Base-by-base conservation (phyloP, 1,139 yeast species). In the Ashbya aceris region DNA sequence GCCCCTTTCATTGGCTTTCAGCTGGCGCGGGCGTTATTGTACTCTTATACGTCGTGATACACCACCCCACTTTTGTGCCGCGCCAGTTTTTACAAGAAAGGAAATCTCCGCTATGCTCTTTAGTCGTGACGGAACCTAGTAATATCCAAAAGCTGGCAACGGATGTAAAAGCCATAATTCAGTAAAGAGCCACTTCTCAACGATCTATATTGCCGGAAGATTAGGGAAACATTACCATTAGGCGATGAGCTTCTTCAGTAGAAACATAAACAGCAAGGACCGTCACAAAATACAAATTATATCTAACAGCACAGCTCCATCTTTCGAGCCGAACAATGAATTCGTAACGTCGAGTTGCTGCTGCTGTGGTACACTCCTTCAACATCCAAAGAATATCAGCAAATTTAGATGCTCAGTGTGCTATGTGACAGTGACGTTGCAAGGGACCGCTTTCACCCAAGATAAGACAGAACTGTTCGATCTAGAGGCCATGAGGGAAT, bases 311-410 rank as follows among this genome's bases (percentile, higher is more conserved):
- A 14, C 11, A n/a, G 29, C 37, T 34, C 29, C 11, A 8, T 29
- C 37, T 10, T 29, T 10, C 11, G 37, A 34, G 14, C 37, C 37
- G 10, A 10, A 20, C 14, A 23, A n/a, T 17, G 37, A 20, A 23
- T 34, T 34, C 14, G 27, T 34, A n/a, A 34, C 30, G 13, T 40
- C 45, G 8, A 31, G 13, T 7, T 71, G 76, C 47, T 52, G 59
- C 7, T 83, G 93, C 55, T 83, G 94, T 62, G 83, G 82, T 1
- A 73, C 78, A 0, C 53, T 71, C 6, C 59, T 81, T 31, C 68
- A 73, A 9, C 70, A 74, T 48, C 79, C 82, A 0, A 60, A 60
- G 5, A 57, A 57, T 7, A 65, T 72, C 2, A 44, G 56, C 8
- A 77, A 76, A 50, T 76, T 74, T 56, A 70, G 71, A 45, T 83